phyloP scores from a whole-genome alignment of 768 basidiomycete genomes.

The Mrakia gelida region DNA sequence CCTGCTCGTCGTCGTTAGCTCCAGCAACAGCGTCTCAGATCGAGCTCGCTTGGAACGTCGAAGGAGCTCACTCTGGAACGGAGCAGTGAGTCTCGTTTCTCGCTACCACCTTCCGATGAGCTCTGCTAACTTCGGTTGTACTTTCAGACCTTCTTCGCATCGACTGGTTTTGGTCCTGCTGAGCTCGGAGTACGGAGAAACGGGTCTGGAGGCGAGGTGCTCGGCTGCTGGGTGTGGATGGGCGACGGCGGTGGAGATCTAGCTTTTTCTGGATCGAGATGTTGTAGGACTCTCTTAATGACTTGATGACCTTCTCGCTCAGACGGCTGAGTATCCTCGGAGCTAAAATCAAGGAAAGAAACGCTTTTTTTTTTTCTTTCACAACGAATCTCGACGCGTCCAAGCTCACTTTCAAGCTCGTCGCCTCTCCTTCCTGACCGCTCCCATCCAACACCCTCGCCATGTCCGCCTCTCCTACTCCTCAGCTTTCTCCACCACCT shows the following conservation, averaged over 20 bases:
- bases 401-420: not conserved
- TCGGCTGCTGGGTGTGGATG: not conserved
- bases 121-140: not conserved
- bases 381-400: not conserved
- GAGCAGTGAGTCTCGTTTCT: not conserved
- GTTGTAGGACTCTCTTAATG: not conserved
- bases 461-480: not conserved
- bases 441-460: not conserved
- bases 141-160: not conserved
- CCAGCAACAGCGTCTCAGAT: not conserved
- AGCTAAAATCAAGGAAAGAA: not conserved
- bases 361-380: not conserved
- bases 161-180: not conserved
- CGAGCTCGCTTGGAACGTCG: not conserved
- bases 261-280: not conserved
- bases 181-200: not conserved
- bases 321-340: too few species aligned
- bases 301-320: not conserved
- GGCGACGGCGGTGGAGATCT: constrained; percentile 5
- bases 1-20: not conserved
- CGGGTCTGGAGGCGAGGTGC: not conserved
- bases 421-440: not conserved
- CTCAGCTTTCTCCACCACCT: not conserved
- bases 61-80: not conserved
- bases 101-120: not conserved